Conservation (phyloP, 768 basidiomycete genomes). For the Boletellus emodensis region DNA sequence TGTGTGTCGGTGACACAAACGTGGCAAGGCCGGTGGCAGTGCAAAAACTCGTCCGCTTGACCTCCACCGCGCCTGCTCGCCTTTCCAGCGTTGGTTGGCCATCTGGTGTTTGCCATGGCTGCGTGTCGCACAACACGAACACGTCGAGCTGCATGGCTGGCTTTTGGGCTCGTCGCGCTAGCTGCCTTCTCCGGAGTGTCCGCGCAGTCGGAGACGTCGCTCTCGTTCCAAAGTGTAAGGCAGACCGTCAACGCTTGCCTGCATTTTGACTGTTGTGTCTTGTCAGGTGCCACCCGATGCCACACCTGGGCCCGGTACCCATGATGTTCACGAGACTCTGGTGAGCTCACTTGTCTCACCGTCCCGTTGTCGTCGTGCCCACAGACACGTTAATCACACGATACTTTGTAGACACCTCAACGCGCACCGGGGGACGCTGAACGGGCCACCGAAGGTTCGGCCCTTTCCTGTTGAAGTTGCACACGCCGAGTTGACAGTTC, state of each 20-base stretch:
- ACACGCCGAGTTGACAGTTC: constrained; percentile 1
- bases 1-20: too few species aligned
- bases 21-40: background rate
- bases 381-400: background rate
- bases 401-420: constrained; percentile 11
- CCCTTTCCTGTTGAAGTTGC: background rate
- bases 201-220: constrained; percentile 30
- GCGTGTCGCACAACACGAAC: constrained; percentile 18
- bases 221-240: constrained; percentile 19
- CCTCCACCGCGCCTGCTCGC: background rate
- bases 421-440: constrained; percentile 30
- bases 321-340: constrained; percentile 10
- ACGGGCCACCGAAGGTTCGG: constrained; percentile 50
- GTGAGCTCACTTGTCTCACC: constrained; percentile 4
- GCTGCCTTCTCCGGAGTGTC: constrained; percentile 40
- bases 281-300: constrained; percentile 15
- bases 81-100: background rate
- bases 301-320: constrained; percentile 1
- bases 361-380: background rate
- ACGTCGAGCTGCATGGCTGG: constrained; percentile 54
- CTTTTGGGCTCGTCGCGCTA: constrained; percentile 55
- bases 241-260: background rate
- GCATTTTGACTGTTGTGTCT: background rate
- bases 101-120: constrained; percentile 13
- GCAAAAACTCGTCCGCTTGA: background rate